A percentile compares a stretch with the other conserved stretches of the same genome.
Evolutionary conservation across 2,329 filamentous ascomycete genomes (phyloP).

Genomic region (Rutstroemia sp.): DNA sequence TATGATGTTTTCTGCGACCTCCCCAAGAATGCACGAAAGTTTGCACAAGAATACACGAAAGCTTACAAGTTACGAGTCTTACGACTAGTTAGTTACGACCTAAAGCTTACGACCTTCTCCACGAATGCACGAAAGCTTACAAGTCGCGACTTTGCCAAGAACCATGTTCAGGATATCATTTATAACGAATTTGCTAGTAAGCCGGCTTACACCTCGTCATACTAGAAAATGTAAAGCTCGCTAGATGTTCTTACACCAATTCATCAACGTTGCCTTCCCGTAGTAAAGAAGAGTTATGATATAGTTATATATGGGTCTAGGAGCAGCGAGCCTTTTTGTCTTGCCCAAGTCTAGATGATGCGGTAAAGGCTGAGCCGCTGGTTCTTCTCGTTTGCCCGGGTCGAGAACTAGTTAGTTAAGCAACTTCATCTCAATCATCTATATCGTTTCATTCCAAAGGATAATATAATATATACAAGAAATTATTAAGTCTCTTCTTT

Average conservation of each 20-base stretch:
- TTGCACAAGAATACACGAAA: too few relatives aligned
- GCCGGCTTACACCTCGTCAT: constrained; percentile 83
- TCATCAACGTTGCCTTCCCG: constrained; percentile 76
- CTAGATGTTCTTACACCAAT: constrained; percentile 82
- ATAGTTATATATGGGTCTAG: constrained; percentile 89
- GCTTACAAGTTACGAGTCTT: too few relatives aligned
- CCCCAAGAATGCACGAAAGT: constrained; percentile 66
- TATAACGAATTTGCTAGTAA: too few relatives aligned
- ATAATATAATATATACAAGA: too few relatives aligned
- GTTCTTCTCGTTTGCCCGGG: constrained; percentile 81
- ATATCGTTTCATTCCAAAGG: too few relatives aligned
- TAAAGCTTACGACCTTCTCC: too few relatives aligned
- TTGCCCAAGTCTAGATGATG: constrained; percentile 34
- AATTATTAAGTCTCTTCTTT: too few relatives aligned
- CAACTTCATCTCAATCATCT: too few relatives aligned
- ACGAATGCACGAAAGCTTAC: too few relatives aligned
- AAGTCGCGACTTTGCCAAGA: too few relatives aligned
- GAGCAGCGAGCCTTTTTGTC: constrained; percentile 52
- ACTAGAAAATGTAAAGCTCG: constrained; percentile 66
- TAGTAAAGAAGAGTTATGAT: constrained; percentile 69
- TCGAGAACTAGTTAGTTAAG: constrained; percentile 86
- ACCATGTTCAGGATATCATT: too few relatives aligned
- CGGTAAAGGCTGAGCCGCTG: constrained; percentile 73
- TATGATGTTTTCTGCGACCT: constrained; percentile 92
- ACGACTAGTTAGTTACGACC: too few relatives aligned